Percentiles rank a stretch among this genome's conserved stretches.
Conservation (phyloP, 805 yeast genomes). For the Saccharomycopsis lassenensis region DNA sequence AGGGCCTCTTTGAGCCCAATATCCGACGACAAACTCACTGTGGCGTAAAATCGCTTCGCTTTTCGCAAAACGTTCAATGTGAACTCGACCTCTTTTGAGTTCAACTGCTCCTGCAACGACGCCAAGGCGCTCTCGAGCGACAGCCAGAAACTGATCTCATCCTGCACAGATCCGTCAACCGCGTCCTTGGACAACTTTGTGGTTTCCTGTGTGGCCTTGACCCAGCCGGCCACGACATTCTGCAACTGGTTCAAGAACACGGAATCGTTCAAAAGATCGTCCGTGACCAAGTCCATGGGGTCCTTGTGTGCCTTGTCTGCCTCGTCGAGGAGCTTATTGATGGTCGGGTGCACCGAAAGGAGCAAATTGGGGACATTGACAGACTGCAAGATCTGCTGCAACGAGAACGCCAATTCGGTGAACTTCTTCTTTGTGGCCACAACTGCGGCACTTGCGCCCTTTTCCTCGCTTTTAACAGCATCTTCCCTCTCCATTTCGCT, state of each 20-base stretch:
- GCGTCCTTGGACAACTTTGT: conserved; percentile 45
- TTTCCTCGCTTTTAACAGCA: conserved; percentile 3
- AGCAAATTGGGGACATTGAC: conserved; percentile 58
- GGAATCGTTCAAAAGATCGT: conserved; percentile 36
- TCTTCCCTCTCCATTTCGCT: conserved; percentile 11
- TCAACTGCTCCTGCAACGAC: conserved; percentile 47
- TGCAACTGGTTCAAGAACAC: conserved; percentile 60
- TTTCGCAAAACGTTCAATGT: conserved; percentile 51
- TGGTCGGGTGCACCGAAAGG: conserved; percentile 38
- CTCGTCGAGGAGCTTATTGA: conserved; percentile 30
- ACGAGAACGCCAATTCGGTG: conserved; percentile 53
- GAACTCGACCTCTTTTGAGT: conserved; percentile 38
- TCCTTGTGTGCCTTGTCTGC: conserved; percentile 22
- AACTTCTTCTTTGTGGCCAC: conserved; percentile 48
- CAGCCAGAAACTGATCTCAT: conserved; percentile 72
- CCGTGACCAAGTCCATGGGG: conserved; percentile 25
- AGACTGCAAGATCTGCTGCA: conserved; percentile 57
- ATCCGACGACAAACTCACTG: conserved; percentile 62
- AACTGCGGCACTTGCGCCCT: conserved; percentile 26
- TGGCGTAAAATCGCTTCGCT: conserved; percentile 73
- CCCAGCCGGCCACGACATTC: conserved; percentile 62
- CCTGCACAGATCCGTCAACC: conserved; percentile 41
- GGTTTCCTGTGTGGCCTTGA: conserved; percentile 45
- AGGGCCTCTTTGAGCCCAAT: conserved; percentile 52
- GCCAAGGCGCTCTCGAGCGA: conserved; percentile 52